Conservation (phyloP, 768 basidiomycete genomes). For the Podaxis rugospora region DNA sequence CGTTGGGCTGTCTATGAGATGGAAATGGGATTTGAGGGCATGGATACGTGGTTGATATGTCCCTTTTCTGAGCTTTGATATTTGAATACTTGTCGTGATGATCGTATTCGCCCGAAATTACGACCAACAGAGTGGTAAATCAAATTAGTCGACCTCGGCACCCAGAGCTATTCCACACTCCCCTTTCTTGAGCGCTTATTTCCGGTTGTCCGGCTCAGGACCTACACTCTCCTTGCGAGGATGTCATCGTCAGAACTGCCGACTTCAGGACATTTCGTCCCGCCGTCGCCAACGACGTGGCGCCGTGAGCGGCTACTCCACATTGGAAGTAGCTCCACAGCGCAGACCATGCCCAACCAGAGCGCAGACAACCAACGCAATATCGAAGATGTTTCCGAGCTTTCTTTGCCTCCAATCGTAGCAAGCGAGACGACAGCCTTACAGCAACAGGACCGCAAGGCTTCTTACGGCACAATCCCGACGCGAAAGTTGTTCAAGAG, state of each 20-base stretch:
- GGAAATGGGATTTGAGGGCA: not conserved
- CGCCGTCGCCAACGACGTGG: slow-evolving; percentile 56
- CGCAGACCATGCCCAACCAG: not conserved
- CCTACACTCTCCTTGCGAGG: not conserved
- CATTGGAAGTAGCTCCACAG: slow-evolving; percentile 38
- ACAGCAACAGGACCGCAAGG: slow-evolving; percentile 20
- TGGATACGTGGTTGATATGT: not conserved
- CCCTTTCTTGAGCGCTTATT: not conserved
- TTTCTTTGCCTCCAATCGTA: not conserved
- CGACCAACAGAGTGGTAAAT: not conserved
- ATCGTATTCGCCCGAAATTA: not conserved
- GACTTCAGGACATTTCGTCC: slow-evolving; percentile 24
- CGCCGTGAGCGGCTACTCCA: slow-evolving; percentile 56
- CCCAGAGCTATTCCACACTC: not conserved
- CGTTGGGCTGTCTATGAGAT: not conserved
- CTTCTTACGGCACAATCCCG: slow-evolving; percentile 57
- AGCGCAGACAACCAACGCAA: not conserved
- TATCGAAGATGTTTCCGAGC: not conserved
- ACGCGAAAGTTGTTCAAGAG: slow-evolving; percentile 24
- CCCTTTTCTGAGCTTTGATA: not conserved
- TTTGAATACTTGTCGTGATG: not conserved
- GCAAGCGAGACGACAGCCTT: slow-evolving; percentile 19
- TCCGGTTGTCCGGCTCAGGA: not conserved
- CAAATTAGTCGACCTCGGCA: not conserved
- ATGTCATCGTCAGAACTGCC: slow-evolving; percentile 8